These are phyloP conservation scores for Eucalyptus marginata DNA, from an alignment of 345 rosid species.

Conservation along the genomic window DNA sequence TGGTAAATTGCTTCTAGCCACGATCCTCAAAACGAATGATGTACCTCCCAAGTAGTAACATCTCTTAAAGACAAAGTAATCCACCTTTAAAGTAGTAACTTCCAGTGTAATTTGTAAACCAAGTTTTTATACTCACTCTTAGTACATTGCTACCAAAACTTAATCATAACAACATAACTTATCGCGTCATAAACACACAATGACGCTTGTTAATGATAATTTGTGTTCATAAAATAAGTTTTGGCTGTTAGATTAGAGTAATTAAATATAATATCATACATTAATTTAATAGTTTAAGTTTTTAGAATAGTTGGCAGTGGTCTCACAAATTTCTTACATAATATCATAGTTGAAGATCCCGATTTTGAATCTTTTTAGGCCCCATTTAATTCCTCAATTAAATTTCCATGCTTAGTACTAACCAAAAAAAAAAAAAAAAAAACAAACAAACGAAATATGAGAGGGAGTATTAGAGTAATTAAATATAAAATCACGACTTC, in stretches of 20 bases:
- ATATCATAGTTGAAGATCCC: fast-evolving
- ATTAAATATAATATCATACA: no score
- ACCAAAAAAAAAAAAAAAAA: no score
- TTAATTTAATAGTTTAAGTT: no score
- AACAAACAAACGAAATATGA: no score
- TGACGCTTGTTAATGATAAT: neutral
- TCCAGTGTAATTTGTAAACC: neutral
- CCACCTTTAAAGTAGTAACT: neutral
- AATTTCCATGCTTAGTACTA: no score
- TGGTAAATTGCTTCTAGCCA: neutral
- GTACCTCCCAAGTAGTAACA: neutral
- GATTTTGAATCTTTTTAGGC: no score
- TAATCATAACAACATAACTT: neutral
- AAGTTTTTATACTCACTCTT: neutral
- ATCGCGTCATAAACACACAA: neutral
- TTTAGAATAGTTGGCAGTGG: fast-evolving
- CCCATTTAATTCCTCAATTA: no score
- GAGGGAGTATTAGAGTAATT: fast-evolving
- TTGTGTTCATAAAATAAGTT: neutral
- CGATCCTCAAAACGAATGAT: neutral
- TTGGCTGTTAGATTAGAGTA: fast-evolving
- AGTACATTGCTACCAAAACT: neutral
- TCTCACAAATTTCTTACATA: fast-evolving
- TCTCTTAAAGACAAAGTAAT: neutral
- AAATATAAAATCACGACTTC: no score